Conservation (phyloP, 2,329 filamentous ascomycete genomes). For the Eurotiales sp. region DNA sequence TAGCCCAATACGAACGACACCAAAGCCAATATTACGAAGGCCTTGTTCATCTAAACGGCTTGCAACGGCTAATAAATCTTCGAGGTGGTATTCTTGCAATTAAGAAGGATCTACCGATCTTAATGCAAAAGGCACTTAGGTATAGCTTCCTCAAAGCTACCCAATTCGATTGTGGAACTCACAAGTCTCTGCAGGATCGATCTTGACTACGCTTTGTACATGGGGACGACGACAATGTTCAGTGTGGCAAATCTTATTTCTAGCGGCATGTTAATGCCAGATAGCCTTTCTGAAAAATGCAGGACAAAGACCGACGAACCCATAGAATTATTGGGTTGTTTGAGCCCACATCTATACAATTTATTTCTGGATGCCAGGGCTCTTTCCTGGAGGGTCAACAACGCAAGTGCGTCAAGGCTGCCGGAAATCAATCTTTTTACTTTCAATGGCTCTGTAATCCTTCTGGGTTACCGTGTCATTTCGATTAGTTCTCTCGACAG, state of each 20-base stretch:
- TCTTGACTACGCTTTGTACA: conserved; percentile 14
- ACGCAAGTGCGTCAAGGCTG: not conserved
- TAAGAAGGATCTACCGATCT: conserved; percentile 2
- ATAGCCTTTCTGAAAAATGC: not conserved
- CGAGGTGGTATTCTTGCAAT: conserved; percentile 8
- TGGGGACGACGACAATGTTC: conserved; percentile 13
- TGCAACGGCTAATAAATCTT: conserved; percentile 9
- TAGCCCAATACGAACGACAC: conserved; percentile 15
- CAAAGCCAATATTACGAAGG: conserved; percentile 6
- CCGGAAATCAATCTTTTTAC: conserved; percentile 6
- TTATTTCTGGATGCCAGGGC: conserved; percentile 1
- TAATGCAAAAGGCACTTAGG: conserved; percentile 13
- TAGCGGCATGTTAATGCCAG: not conserved
- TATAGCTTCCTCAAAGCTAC: not conserved
- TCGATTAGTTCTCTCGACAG: conserved; percentile 6
- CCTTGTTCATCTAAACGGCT: conserved; percentile 12
- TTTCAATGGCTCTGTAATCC: conserved; percentile 9
- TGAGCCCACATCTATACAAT: not conserved
- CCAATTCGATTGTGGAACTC: not conserved
- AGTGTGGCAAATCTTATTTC: not conserved
- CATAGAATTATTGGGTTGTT: not conserved
- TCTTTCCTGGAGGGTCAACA: conserved; percentile 5
- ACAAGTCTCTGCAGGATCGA: conserved; percentile 4
- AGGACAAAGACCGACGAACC: not conserved
- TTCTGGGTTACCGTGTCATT: conserved; percentile 11